phyloP scores from a whole-genome alignment of 805 yeast genomes.

The Lipomyces mesembrius region DNA sequence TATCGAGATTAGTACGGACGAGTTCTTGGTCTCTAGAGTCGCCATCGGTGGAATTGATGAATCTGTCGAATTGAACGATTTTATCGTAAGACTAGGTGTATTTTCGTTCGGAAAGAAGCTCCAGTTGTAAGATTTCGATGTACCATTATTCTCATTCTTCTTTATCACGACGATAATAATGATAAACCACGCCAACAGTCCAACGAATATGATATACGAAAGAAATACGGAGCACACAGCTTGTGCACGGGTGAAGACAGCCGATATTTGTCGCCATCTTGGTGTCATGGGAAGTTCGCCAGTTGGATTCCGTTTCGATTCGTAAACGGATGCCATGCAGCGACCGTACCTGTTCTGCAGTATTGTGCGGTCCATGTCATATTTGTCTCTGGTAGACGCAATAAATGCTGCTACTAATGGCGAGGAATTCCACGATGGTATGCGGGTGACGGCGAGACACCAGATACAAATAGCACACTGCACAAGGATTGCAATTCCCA shows the following conservation, averaged over 20 bases:
- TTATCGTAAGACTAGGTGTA: background rate
- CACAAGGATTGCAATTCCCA: background rate
- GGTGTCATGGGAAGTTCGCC: background rate
- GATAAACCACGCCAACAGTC: background rate
- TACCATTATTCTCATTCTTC: background rate
- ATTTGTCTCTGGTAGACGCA: background rate
- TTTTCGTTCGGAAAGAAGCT: background rate
- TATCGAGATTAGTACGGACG: background rate
- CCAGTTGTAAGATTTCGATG: background rate
- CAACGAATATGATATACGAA: background rate
- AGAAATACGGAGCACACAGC: background rate
- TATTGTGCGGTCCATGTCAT: background rate
- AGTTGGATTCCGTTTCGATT: background rate
- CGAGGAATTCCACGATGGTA: background rate
- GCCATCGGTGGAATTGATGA: background rate
- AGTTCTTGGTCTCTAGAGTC: background rate
- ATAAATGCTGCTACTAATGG: background rate
- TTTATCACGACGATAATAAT: background rate
- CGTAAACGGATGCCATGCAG: background rate
- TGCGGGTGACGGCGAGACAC: background rate
- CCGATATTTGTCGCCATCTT: background rate
- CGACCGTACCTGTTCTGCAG: background rate
- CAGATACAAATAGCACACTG: background rate
- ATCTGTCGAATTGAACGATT: slow-evolving; percentile 4
- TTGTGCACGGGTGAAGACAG: background rate